Percentiles rank a stretch among this genome's conserved stretches.
Conservation (phyloP, 768 basidiomycete species). For the Lentinula guzmanii region DNA sequence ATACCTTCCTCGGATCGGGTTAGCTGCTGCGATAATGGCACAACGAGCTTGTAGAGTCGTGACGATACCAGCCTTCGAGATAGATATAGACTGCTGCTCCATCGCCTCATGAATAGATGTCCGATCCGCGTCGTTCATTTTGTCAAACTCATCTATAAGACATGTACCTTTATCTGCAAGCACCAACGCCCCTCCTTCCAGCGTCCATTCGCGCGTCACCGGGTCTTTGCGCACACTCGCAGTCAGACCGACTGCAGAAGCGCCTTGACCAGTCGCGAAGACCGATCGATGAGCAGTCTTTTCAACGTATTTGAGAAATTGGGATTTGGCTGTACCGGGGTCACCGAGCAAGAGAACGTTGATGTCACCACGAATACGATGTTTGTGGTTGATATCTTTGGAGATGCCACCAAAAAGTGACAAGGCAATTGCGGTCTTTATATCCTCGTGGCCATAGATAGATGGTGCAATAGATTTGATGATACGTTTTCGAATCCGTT, state of each 20-base stretch:
- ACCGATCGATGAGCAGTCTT: constrained; percentile 98
- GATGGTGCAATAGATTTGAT: constrained; percentile 98
- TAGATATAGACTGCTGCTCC: constrained; percentile 99
- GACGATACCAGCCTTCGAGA: constrained; percentile 97
- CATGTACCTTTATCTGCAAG: constrained; percentile 97
- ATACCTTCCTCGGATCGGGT: constrained; percentile 94
- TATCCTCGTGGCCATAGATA: constrained; percentile 98
- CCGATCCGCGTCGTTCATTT: constrained; percentile 98
- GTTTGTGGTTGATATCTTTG: constrained; percentile 96
- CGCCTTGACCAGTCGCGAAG: constrained; percentile 97
- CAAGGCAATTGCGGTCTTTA: constrained; percentile 95
- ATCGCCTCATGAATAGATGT: constrained; percentile 99
- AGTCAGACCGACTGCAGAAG: constrained; percentile 96
- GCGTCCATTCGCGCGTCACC: constrained; percentile 95
- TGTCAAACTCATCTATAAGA: constrained; percentile 98
- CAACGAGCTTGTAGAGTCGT: constrained; percentile 98
- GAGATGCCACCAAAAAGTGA: constrained; percentile 91
- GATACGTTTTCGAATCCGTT: constrained; percentile 94
- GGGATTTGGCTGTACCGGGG: constrained; percentile 98
- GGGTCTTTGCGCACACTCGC: constrained; percentile 99
- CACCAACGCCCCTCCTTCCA: constrained; percentile 98
- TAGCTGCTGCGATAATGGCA: constrained; percentile 96
- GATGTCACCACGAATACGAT: constrained; percentile 95
- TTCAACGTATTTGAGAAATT: constrained; percentile 98
- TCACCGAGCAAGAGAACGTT: constrained; percentile 95